Percentiles rank a stretch among this genome's conserved stretches.
phyloP scores from a whole-genome alignment of 2,329 filamentous ascomycete species.

The Chalara sp. region DNA sequence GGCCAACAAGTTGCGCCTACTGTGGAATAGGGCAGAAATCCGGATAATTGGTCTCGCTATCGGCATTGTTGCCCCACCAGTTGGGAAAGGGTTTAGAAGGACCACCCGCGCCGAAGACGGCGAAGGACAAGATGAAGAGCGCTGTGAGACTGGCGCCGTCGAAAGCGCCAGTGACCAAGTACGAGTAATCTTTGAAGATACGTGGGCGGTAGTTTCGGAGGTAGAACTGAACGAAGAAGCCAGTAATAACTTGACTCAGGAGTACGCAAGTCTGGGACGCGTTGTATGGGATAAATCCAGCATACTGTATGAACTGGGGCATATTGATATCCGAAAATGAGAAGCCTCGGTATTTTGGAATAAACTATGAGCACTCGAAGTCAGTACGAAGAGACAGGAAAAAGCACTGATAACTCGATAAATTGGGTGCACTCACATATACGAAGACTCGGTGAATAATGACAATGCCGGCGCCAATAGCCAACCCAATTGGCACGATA shows the following conservation, averaged over 20 bases:
- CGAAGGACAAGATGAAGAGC: conserved; percentile 36
- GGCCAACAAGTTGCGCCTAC: too few species aligned
- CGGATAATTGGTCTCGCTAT: conserved; percentile 13
- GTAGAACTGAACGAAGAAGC: conserved; percentile 35
- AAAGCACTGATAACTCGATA: background rate
- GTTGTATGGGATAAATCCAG: conserved; percentile 49
- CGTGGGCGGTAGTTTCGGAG: conserved; percentile 30
- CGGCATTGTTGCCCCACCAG: conserved; percentile 30
- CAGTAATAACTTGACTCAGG: conserved; percentile 37
- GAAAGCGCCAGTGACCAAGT: conserved; percentile 33
- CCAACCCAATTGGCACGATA: conserved; percentile 43
- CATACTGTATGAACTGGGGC: conserved; percentile 47
- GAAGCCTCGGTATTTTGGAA: conserved; percentile 38
- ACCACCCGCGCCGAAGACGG: conserved; percentile 37
- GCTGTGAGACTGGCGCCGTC: conserved; percentile 34
- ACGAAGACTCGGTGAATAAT: conserved; percentile 36
- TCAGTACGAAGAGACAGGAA: conserved; percentile 1
- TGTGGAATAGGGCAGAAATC: conserved; percentile 16
- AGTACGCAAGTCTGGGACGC: conserved; percentile 48
- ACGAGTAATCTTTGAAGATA: conserved; percentile 36
- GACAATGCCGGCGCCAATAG: conserved; percentile 39
- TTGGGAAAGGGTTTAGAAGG: conserved; percentile 28
- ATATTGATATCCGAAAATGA: conserved; percentile 40
- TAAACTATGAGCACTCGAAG: conserved; percentile 28
- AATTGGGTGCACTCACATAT: conserved; percentile 26